Evolutionary conservation across 371 early-diverging fungal genomes (phyloP), one percentile per base, ranked within the genome.

Genomic region (Zancudomyces culisetae): DNA sequence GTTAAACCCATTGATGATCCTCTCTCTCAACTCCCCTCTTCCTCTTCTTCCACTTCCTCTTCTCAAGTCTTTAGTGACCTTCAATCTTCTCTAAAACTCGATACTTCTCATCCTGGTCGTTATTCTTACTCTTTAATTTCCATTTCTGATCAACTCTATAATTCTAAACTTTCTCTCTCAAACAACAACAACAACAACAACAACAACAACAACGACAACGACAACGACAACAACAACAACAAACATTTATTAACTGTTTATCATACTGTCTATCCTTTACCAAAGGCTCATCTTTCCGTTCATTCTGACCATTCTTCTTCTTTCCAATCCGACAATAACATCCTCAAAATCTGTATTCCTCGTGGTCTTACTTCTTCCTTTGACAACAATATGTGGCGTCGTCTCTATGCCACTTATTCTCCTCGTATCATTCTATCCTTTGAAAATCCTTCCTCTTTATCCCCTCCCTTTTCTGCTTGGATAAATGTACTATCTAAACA

Each of bases 391-490:
- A 15, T 29, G 20, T 49, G 50, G 50, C 26, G 28, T 15, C 22
- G 22, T 18, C 30, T 49, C 13, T 49, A 49, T 35, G 3, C 50
- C 41, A 52, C 51, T 18, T 54, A 59, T n/a, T 45, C 64, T 40
- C 66, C 66, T 0, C 53, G 47, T 23, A 64, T 66, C 58, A 61
- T 56, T 24, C 46, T 66, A 6, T 62, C 65, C 21, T 58, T 66
- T 45, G 60, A 59, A 0, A 40, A 41, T 27, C 49, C 12, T 10
- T 20, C 21, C 20, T 22, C 40, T 12, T 56, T 53, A 2, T 1
- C 19, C 27, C 54, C 65, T 24, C 66, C 66, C 12, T 66, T 62
- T 46, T 53, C 60, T 26, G 66, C 66, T 15, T 66, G 66, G 66
- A 47, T 66, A 20, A 60, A 66, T 48, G 57, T 66, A 40, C 55